These are phyloP conservation scores for Neurospora africana DNA, from an alignment of 495 filamentous ascomycete genomes.

Conservation along the genomic window DNA sequence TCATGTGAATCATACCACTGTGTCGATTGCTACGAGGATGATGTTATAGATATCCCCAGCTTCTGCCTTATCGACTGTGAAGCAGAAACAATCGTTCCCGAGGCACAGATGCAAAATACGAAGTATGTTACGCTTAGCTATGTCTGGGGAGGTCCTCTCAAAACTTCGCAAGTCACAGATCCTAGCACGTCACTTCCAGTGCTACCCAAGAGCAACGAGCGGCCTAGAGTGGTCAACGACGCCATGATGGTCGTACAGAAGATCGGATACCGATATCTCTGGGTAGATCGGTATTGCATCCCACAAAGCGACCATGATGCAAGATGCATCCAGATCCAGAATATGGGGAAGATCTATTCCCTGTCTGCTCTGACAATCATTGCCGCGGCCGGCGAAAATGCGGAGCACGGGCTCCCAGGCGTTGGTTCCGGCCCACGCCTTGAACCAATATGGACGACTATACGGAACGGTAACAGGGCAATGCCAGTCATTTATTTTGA, in stretches of 20 bases:
- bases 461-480: neutral
- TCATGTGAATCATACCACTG: too few relatives aligned
- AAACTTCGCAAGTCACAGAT: neutral
- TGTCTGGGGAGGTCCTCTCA: neutral
- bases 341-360: neutral
- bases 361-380: neutral
- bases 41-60: neutral
- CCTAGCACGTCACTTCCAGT: neutral
- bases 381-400: neutral
- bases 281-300: constrained; percentile 11
- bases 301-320: neutral
- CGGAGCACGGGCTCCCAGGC: neutral
- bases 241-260: neutral
- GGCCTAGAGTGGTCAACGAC: neutral
- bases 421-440: neutral
- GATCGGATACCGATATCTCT: constrained; percentile 5
- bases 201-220: neutral
- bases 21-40: too few relatives aligned
- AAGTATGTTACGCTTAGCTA: neutral
- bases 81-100: neutral
- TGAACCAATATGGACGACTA: neutral
- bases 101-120: fast-evolving
- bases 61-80: neutral
- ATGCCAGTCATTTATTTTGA: neutral
- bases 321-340: neutral